A percentile compares a stretch with the other conserved stretches of the same genome.
phyloP scores from a whole-genome alignment of 2,329 filamentous ascomycete species.

The Mycosphaerelloides madeirae region DNA sequence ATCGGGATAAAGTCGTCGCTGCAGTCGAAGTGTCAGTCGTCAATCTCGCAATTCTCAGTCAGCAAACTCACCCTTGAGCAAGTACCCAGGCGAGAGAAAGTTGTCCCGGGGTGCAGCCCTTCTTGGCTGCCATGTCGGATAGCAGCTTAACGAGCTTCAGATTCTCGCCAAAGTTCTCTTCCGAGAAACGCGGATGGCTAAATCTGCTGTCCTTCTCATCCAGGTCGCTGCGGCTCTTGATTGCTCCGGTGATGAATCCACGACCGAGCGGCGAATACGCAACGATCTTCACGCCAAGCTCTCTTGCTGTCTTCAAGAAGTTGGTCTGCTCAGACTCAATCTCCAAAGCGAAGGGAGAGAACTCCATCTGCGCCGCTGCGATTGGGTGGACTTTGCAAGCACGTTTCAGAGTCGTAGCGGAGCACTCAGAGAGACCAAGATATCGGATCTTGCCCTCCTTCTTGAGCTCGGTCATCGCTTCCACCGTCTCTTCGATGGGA shows the following conservation, averaged over 20 bases:
- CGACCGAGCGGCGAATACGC: constrained; percentile 40
- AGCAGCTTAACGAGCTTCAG: constrained; percentile 30
- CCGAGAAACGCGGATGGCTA: constrained; percentile 29
- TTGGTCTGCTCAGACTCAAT: constrained; percentile 43
- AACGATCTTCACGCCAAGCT: constrained; percentile 43
- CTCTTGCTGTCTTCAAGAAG: constrained; percentile 43
- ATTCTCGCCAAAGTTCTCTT: constrained; percentile 28
- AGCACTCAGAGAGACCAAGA: constrained; percentile 49
- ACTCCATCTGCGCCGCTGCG: constrained; percentile 52
- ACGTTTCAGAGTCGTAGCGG: constrained; percentile 46
- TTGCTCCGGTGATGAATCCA: constrained; percentile 41
- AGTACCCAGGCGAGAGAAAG: constrained; percentile 30
- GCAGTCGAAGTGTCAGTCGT: constrained; percentile 26
- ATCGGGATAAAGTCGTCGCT: constrained; percentile 42
- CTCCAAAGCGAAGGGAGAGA: constrained; percentile 46
- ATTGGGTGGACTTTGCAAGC: constrained; percentile 49
- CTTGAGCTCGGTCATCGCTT: constrained; percentile 43
- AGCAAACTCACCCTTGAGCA: constrained; percentile 23
- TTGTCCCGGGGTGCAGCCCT: constrained; percentile 29
- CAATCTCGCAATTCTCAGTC: constrained; percentile 18
- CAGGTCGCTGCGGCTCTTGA: constrained; percentile 38
- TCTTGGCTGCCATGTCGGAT: constrained; percentile 25
- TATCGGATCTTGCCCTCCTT: constrained; percentile 52
- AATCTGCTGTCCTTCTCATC: constrained; percentile 29
- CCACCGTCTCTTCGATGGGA: constrained; percentile 43